A percentile compares a stretch with the other conserved stretches of the same genome.
phyloP scores from a whole-genome alignment of 2,329 filamentous ascomycete species.

The Neopestalotiopsis clavispora region DNA sequence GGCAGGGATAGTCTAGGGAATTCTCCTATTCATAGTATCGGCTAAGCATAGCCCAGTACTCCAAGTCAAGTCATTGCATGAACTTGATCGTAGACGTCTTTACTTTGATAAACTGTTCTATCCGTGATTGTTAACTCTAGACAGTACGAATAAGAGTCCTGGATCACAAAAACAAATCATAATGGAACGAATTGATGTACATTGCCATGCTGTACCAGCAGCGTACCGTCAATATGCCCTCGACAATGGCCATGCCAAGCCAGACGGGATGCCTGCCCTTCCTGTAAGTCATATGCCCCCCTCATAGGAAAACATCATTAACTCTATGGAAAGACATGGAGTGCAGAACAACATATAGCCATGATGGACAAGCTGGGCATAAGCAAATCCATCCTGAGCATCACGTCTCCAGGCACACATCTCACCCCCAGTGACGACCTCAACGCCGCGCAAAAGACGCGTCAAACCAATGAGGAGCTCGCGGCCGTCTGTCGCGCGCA shows the following conservation, averaged over 20 bases:
- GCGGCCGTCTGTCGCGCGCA: conserved; percentile 33
- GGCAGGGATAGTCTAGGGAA: not conserved
- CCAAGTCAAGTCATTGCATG: too few species aligned
- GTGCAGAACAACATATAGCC: conserved; percentile 46
- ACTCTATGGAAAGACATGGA: conserved; percentile 43
- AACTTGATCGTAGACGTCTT: too few species aligned
- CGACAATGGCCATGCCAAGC: conserved; percentile 45
- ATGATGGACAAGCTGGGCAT: conserved; percentile 57
- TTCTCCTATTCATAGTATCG: not conserved
- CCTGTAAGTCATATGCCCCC: conserved; percentile 31
- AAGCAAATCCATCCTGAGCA: conserved; percentile 56
- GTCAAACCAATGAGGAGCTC: conserved; percentile 36
- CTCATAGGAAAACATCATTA: not conserved
- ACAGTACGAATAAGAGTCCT: not conserved
- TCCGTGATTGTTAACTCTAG: too few species aligned
- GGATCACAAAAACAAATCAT: not conserved
- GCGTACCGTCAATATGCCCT: conserved; percentile 45
- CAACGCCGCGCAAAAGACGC: conserved; percentile 30
- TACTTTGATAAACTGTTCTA: too few species aligned
- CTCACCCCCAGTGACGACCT: conserved; percentile 40
- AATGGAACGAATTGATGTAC: conserved; percentile 46
- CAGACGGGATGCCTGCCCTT: conserved; percentile 55
- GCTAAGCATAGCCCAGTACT: not conserved
- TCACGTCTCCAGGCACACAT: conserved; percentile 58
- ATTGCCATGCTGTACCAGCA: conserved; percentile 51